A percentile compares a stretch with the other conserved stretches of the same genome.
These are phyloP conservation scores for Pythium utonaiense DNA, from an alignment of 352 stramenopile species.

Conservation along the genomic window DNA sequence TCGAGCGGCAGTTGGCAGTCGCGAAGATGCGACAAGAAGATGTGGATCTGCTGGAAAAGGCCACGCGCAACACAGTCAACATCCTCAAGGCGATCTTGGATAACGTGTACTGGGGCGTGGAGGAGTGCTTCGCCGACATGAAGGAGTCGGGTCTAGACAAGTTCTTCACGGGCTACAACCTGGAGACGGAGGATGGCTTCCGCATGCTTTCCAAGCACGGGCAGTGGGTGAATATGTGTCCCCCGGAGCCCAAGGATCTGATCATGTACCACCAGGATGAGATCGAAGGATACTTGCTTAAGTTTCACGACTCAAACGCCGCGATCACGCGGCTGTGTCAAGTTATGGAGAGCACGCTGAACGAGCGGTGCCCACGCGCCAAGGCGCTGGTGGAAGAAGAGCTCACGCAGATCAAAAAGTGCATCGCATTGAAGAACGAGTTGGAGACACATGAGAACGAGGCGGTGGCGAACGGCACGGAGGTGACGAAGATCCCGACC, in stretches of 20 bases:
- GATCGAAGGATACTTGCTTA: conserved; percentile 69
- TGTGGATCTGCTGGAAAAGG: conserved; percentile 48
- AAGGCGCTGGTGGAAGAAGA: conserved; percentile 46
- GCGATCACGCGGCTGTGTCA: conserved; percentile 38
- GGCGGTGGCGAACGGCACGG: not conserved
- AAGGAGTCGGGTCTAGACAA: conserved; percentile 30
- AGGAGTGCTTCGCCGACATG: conserved; percentile 56
- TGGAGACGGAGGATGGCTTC: conserved; percentile 56
- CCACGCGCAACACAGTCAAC: conserved; percentile 58
- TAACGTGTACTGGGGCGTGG: conserved; percentile 43
- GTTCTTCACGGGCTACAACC: conserved; percentile 39
- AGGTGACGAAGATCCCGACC: conserved; percentile 21
- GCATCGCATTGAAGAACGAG: conserved; percentile 36
- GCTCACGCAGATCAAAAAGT: conserved; percentile 45
- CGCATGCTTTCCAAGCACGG: conserved; percentile 67
- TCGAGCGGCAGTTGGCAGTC: conserved; percentile 44
- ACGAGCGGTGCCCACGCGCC: conserved; percentile 51
- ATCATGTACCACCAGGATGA: conserved; percentile 57
- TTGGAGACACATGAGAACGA: conserved; percentile 25
- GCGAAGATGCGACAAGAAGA: conserved; percentile 46
- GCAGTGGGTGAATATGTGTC: conserved; percentile 31
- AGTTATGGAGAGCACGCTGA: conserved; percentile 59
- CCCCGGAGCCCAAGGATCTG: conserved; percentile 54
- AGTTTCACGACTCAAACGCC: conserved; percentile 41
- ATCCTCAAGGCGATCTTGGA: conserved; percentile 47